These are phyloP conservation scores for Liriodendron chinense DNA, from an alignment of 164 flowering plant genomes.

Conservation along the genomic window DNA sequence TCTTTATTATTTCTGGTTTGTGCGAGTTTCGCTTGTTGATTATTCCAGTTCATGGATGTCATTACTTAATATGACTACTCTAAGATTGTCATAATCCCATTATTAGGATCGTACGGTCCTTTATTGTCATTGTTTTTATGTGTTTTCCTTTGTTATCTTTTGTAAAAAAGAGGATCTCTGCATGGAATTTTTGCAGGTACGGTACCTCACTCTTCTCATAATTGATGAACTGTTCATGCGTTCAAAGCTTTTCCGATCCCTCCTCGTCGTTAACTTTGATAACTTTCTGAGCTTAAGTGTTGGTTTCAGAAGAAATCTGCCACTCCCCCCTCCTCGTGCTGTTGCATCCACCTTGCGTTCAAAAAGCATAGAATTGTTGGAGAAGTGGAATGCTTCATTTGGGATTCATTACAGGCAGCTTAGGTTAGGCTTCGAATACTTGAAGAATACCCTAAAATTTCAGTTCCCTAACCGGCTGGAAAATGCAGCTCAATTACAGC, in stretches of 20 bases:
- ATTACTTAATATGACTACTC: not conserved
- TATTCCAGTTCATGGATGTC: too few species aligned
- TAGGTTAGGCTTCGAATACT: constrained; percentile 77
- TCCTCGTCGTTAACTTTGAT: constrained; percentile 69
- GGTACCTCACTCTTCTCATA: constrained; percentile 80
- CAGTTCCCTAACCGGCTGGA: constrained; percentile 83
- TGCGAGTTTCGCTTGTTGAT: too few species aligned
- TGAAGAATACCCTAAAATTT: constrained; percentile 73
- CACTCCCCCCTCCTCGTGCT: constrained; percentile 79
- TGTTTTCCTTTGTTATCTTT: not conserved
- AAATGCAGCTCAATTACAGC: constrained; percentile 58
- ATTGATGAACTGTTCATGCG: constrained; percentile 93
- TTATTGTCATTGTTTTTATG: not conserved
- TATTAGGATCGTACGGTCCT: not conserved
- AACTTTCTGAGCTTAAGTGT: constrained; percentile 69
- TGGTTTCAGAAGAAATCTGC: constrained; percentile 66
- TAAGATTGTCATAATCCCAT: not conserved
- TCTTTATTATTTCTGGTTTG: too few species aligned
- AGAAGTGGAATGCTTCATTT: constrained; percentile 86
- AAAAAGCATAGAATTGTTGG: constrained; percentile 80
- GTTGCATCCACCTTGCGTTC: constrained; percentile 66
- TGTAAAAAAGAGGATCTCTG: not conserved
- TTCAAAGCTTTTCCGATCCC: constrained; percentile 82
- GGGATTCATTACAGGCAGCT: constrained; percentile 85
- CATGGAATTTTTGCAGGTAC: constrained; percentile 44